A percentile compares a stretch with the other conserved stretches of the same genome.
These are phyloP conservation scores for Volvox africanus DNA, from an alignment of 139 green algal genomes.

Conservation along the genomic window DNA sequence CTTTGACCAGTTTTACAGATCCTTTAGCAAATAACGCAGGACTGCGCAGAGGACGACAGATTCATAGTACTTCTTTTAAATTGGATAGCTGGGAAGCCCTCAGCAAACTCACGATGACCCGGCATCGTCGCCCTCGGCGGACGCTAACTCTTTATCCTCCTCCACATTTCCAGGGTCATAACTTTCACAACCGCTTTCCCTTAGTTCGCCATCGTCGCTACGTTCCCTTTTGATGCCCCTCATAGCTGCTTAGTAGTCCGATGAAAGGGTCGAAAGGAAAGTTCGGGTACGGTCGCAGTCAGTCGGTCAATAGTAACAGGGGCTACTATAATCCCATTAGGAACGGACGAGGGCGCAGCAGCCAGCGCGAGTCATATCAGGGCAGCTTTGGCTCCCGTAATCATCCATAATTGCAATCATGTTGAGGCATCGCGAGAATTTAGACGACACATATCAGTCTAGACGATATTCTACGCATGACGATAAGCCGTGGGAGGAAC, in stretches of 20 bases:
- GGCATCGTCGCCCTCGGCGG: not conserved
- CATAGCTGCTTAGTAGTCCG: not conserved
- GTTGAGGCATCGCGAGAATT: too few relatives aligned
- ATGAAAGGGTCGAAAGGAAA: too few relatives aligned
- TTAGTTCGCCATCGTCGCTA: not conserved
- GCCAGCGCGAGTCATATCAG: too few relatives aligned
- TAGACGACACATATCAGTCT: not conserved
- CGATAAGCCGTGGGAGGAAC: too few relatives aligned
- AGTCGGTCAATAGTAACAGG: too few relatives aligned
- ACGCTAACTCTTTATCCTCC: not conserved
- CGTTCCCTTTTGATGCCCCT: not conserved
- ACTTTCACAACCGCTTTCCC: not conserved
- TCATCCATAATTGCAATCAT: too few relatives aligned
- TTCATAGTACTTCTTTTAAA: not conserved
- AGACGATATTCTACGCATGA: not conserved
- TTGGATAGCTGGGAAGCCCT: not conserved
- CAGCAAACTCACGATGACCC: not conserved
- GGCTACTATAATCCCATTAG: too few relatives aligned
- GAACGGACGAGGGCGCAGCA: too few relatives aligned
- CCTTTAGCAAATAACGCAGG: not conserved
- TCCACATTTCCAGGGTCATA: not conserved
- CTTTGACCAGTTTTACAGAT: not conserved
- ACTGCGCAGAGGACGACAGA: not conserved
- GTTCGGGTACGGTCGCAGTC: too few relatives aligned
- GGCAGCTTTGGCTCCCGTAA: too few relatives aligned